These are phyloP conservation scores for Talaromyces pinophilus DNA, from an alignment of 2,329 filamentous ascomycete species.

Conservation along the genomic window DNA sequence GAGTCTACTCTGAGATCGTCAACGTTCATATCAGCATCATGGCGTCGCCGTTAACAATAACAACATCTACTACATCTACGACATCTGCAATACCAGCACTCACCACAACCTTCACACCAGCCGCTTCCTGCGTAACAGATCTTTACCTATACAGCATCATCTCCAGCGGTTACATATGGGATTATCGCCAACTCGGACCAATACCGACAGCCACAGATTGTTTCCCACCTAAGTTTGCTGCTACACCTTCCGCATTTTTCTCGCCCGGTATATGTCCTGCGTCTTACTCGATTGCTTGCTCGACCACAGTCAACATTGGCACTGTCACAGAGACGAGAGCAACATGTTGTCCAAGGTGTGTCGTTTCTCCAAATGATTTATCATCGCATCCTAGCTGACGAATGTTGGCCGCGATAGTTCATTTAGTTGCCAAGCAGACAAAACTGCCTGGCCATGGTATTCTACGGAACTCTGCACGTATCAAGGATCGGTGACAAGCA, in stretches of 20 bases:
- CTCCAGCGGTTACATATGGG: background rate
- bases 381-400: background rate
- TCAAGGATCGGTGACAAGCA: constrained; percentile 10
- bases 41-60: background rate
- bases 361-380: background rate
- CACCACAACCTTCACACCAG: constrained; percentile 16
- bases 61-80: background rate
- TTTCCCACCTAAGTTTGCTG: constrained; percentile 13
- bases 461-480: constrained; percentile 19
- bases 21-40: background rate
- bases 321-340: constrained; percentile 16
- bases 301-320: constrained; percentile 12
- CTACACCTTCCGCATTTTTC: constrained; percentile 3
- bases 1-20: too few relatives aligned
- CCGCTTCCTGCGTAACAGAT: constrained; percentile 18
- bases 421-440: constrained; percentile 12
- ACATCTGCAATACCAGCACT: constrained; percentile 7
- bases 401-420: background rate
- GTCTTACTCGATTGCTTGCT: constrained; percentile 6
- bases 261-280: constrained; percentile 19
- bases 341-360: constrained; percentile 20
- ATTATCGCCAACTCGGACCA: constrained; percentile 17
- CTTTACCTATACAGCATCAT: constrained; percentile 1
- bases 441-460: constrained; percentile 17
- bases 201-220: constrained; percentile 10